A percentile compares a stretch with the other conserved stretches of the same genome.
Conservation (phyloP, 495 filamentous ascomycete species). For the Talaromyces thailandensis region DNA sequence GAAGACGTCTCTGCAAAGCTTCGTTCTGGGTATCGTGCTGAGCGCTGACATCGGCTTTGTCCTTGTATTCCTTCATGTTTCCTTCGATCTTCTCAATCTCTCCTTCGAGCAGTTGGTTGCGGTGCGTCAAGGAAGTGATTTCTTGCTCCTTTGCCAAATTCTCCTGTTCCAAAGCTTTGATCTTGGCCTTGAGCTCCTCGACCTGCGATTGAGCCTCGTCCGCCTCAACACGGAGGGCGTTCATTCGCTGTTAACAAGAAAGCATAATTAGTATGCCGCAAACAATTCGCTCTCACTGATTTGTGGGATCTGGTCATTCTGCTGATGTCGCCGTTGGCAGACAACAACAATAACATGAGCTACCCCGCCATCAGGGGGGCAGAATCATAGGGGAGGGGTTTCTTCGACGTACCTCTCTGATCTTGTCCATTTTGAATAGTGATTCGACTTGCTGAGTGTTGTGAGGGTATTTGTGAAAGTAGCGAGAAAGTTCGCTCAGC, state of each 20-base stretch:
- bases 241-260: conserved; percentile 67
- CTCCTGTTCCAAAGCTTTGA: conserved; percentile 90
- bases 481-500: conserved; percentile 28
- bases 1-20: conserved; percentile 78
- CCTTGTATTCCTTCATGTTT: conserved; percentile 69
- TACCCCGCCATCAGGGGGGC: conserved; percentile 34
- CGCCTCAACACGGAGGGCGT: conserved; percentile 81
- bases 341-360: conserved; percentile 18
- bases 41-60: conserved; percentile 59
- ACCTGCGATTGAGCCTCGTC: conserved; percentile 69
- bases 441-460: background rate
- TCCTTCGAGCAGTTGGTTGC: conserved; percentile 75
- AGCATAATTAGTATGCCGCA: conserved; percentile 1
- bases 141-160: conserved; percentile 95
- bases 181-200: conserved; percentile 76
- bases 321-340: conserved; percentile 2
- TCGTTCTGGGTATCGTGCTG: conserved; percentile 80
- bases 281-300: background rate
- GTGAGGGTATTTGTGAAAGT: conserved; percentile 22
- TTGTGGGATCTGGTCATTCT: background rate
- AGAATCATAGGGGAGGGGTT: conserved; percentile 1
- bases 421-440: conserved; percentile 45
- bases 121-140: conserved; percentile 88
- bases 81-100: conserved; percentile 87
- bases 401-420: conserved; percentile 64